These are phyloP conservation scores for Auricularia auricula-judae DNA, from an alignment of 768 basidiomycete genomes.

Conservation along the genomic window DNA sequence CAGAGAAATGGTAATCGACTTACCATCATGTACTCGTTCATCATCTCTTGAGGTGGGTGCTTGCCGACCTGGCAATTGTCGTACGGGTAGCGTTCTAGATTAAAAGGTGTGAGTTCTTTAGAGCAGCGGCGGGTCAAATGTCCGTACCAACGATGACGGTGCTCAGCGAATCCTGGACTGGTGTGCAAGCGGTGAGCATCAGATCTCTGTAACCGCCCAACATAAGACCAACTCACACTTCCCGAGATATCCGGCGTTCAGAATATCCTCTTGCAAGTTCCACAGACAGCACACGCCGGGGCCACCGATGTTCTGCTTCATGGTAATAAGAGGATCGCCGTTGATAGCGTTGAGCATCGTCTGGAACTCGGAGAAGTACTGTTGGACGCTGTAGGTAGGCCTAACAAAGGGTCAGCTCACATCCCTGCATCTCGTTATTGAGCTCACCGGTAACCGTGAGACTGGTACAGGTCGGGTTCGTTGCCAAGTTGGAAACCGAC, in stretches of 20 bases:
- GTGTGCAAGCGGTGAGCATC: not conserved
- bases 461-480: not conserved
- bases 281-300: slow-evolving; percentile 42
- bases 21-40: not conserved
- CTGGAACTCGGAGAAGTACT: slow-evolving; percentile 46
- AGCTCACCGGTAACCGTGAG: not conserved
- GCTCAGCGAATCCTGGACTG: not conserved
- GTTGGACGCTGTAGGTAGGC: slow-evolving; percentile 14
- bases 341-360: slow-evolving; percentile 33
- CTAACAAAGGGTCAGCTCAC: too few relatives aligned
- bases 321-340: slow-evolving; percentile 27
- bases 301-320: slow-evolving; percentile 43
- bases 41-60: slow-evolving; percentile 3
- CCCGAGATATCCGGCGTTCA: slow-evolving; percentile 21
- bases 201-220: not conserved
- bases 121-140: not conserved
- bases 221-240: not conserved
- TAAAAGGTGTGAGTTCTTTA: not conserved
- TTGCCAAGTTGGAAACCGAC: slow-evolving; percentile 10
- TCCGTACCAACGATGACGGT: not conserved
- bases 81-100: slow-evolving; percentile 13
- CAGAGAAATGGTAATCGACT: too few relatives aligned
- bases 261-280: slow-evolving; percentile 18
- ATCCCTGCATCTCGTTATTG: not conserved
- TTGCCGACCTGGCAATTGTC: slow-evolving; percentile 21